These are phyloP conservation scores for Solanum tacnaense DNA, from an alignment of 257 asterid species.

Conservation along the genomic window DNA sequence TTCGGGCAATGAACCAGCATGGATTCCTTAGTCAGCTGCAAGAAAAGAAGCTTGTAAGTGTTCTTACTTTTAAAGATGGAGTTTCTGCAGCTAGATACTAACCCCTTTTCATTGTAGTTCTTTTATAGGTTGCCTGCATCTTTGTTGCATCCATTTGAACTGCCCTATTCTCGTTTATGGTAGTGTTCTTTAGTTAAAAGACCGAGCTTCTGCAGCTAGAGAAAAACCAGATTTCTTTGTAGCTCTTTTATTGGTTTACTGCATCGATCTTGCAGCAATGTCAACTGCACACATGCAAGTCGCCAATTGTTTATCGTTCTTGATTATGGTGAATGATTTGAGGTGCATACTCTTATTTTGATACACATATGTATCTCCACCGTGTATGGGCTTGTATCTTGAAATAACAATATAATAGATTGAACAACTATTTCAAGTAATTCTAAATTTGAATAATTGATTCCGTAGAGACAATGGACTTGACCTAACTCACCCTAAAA, in stretches of 20 bases:
- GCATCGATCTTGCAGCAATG: not conserved
- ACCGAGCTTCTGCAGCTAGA: not conserved
- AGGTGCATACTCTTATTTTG: not conserved
- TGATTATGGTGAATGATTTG: not conserved
- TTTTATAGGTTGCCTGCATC: not conserved
- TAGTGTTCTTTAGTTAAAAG: not conserved
- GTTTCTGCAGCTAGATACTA: not conserved
- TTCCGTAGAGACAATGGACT: not conserved
- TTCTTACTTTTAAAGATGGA: not conserved
- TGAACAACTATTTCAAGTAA: not conserved
- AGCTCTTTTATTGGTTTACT: not conserved
- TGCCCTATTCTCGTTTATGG: not conserved
- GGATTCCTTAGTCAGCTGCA: constrained; percentile 99
- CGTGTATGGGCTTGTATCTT: not conserved
- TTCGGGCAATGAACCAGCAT: constrained; percentile 97
- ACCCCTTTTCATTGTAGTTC: not conserved
- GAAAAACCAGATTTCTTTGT: not conserved
- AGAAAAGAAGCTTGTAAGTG: constrained; percentile 96
- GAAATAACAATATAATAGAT: not conserved
- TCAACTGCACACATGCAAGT: not conserved
- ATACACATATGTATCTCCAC: not conserved
- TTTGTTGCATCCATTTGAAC: not conserved
- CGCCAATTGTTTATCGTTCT: not conserved
- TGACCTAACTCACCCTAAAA: not conserved
- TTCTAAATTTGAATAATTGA: not conserved